These are phyloP conservation scores for Inonotus obliquus DNA, from an alignment of 1,284 basidiomycete species.

Conservation along the genomic window DNA sequence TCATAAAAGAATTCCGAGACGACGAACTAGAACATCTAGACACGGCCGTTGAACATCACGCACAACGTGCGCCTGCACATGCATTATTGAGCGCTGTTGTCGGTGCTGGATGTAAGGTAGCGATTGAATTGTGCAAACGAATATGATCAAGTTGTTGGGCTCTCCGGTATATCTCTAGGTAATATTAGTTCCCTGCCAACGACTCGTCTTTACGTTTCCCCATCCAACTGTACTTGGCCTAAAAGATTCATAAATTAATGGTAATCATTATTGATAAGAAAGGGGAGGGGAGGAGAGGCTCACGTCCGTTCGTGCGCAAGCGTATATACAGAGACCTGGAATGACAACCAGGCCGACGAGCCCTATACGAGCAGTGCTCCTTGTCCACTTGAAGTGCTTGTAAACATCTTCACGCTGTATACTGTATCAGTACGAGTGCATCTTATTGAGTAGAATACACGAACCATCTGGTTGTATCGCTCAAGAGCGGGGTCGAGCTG, in stretches of 20 bases:
- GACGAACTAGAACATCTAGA: conserved; percentile 95
- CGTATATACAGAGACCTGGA: conserved; percentile 41
- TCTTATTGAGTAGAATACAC: conserved; percentile 21
- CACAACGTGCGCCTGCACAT: conserved; percentile 90
- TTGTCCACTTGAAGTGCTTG: conserved; percentile 75
- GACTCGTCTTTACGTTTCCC: conserved; percentile 36
- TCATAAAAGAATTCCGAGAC: conserved; percentile 87
- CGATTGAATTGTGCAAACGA: conserved; percentile 85
- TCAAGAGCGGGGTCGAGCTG: conserved; percentile 79
- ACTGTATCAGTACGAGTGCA: neutral
- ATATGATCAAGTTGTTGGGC: conserved; percentile 40
- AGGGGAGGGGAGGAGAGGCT: conserved; percentile 10
- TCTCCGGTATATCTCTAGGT: conserved; percentile 6
- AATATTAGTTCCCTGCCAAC: conserved; percentile 22
- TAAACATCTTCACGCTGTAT: conserved; percentile 77
- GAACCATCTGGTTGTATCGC: conserved; percentile 74
- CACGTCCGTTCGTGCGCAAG: conserved; percentile 35
- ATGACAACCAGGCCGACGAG: conserved; percentile 45
- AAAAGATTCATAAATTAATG: neutral
- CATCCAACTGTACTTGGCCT: conserved; percentile 33
- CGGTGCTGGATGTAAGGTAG: conserved; percentile 82
- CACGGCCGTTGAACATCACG: conserved; percentile 85
- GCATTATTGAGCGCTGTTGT: conserved; percentile 84
- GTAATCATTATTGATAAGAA: neutral
- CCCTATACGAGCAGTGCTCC: conserved; percentile 48